Base-by-base conservation (phyloP, 2,329 filamentous ascomycete genomes). In the Stachybotrys elegans region DNA sequence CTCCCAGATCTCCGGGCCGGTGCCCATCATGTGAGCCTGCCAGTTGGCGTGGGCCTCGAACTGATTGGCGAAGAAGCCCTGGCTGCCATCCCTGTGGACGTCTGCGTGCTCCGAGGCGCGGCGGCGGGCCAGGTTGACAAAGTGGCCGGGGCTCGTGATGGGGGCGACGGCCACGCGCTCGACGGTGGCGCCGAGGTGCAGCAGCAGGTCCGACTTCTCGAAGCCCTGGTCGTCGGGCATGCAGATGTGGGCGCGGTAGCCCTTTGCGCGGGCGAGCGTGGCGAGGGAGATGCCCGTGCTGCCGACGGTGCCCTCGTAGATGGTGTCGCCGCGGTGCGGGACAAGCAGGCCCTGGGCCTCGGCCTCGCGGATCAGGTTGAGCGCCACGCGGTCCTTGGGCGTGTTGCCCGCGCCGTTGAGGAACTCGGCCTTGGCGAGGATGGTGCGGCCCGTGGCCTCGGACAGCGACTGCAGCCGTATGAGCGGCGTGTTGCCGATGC, bases 251-350 rank as follows among this genome's bases (percentile, higher is more conserved):
- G 90, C 90, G 52, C 84, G 79, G 70, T 97, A 97, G 25, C 93
- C 93, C 63, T 83, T 79, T 19, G 93, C 91, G 54, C 91, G 79
- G 40, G 89, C 91, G 41, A 98, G 80, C 1, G 88, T 88, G 3
- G 93, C 93, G 9, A 98, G 76, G 14, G 91, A 96, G 56, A 98
- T 97, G 19, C 93, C 93, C 0, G 93, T 98, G 60, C 88, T 95
- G 47, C 93, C 93, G 14, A 95, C 91, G 2, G 93, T 98, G 52
- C 93, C 93, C 70, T 98, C 93, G 66, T 97, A 98, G 57, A 98
- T 90, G 35, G 88, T 94, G 63, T 98, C 93, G 48, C 92, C 92
- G 19, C 86, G 83, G 53, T 86, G 74, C 0, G 93, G 92, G 0
- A 75, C 77, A 37, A 98, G 69, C 16, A 91, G 72, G 3, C 90